Evolutionary conservation across 331 rosid genomes (phyloP).

Genomic region (Ulmus americana): DNA sequence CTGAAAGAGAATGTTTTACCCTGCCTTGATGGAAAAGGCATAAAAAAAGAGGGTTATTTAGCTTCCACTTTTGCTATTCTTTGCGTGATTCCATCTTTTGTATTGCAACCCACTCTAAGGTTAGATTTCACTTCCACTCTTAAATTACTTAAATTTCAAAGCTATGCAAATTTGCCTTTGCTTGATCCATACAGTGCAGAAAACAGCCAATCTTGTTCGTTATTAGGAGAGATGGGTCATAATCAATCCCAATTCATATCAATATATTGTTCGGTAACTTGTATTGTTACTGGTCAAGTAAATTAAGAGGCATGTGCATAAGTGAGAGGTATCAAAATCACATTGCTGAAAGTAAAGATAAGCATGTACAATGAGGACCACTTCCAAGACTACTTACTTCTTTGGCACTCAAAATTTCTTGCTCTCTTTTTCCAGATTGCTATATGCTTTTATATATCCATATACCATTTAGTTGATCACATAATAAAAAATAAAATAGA

Average conservation of each 20-base stretch:
- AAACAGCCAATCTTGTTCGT: no score
- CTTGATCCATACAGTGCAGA: no score
- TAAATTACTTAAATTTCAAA: no score
- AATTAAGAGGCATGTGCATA: neutral
- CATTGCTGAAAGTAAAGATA: neutral
- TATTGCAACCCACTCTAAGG: conserved; percentile 11
- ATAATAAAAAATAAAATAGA: neutral
- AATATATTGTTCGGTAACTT: no score
- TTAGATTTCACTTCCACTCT: conserved; percentile 16
- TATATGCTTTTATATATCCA: neutral
- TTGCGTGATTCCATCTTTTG: conserved; percentile 11
- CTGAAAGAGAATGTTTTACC: neutral
- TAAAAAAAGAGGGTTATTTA: neutral
- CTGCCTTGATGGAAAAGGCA: neutral
- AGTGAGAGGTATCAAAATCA: conserved; percentile 2
- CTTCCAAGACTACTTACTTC: conserved; percentile 19
- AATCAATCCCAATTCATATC: no score
- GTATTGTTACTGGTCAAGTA: neutral
- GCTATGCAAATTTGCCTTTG: no score
- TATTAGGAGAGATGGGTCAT: no score
- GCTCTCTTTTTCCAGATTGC: neutral
- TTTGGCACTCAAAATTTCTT: conserved; percentile 17
- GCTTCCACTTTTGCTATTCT: conserved; percentile 16
- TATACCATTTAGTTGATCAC: neutral
- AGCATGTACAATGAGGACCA: conserved; percentile 24